A percentile compares a stretch with the other conserved stretches of the same genome.
Conservation (phyloP, 352 stramenopile species). For the Globisporangium irregulare region DNA sequence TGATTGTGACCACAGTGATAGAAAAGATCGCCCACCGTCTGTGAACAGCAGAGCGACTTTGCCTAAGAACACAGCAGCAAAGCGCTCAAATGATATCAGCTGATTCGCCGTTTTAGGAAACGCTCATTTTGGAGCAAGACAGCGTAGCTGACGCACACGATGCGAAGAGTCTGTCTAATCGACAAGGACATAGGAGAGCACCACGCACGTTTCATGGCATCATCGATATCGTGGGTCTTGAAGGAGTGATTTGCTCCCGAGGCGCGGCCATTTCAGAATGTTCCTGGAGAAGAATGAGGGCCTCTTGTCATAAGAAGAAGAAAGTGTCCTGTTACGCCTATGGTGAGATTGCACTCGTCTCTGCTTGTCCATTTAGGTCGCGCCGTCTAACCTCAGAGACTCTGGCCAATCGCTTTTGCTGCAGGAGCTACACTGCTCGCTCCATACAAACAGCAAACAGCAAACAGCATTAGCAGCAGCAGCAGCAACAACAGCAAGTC, state of each 20-base stretch:
- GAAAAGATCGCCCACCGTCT: too few species aligned
- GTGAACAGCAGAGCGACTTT: too few species aligned
- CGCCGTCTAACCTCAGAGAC: not conserved
- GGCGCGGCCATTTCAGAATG: not conserved
- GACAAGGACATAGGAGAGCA: not conserved
- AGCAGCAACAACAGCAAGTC: not conserved
- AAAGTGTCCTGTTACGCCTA: not conserved
- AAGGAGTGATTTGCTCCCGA: not conserved
- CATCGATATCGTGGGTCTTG: not conserved
- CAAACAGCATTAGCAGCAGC: not conserved
- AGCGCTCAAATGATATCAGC: too few species aligned
- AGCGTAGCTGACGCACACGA: too few species aligned
- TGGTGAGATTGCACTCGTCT: not conserved
- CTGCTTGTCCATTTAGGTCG: not conserved
- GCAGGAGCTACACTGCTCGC: not conserved
- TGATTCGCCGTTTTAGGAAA: too few species aligned
- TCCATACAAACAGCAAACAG: not conserved
- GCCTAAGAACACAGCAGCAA: too few species aligned
- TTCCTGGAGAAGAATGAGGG: not conserved
- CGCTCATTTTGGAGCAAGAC: too few species aligned
- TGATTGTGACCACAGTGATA: too few species aligned
- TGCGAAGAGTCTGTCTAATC: too few species aligned
- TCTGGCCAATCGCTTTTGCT: not conserved
- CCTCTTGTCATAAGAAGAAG: not conserved
- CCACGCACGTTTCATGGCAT: not conserved